phyloP scores from a whole-genome alignment of 805 yeast species.

The Wickerhamiella hasegawae region DNA sequence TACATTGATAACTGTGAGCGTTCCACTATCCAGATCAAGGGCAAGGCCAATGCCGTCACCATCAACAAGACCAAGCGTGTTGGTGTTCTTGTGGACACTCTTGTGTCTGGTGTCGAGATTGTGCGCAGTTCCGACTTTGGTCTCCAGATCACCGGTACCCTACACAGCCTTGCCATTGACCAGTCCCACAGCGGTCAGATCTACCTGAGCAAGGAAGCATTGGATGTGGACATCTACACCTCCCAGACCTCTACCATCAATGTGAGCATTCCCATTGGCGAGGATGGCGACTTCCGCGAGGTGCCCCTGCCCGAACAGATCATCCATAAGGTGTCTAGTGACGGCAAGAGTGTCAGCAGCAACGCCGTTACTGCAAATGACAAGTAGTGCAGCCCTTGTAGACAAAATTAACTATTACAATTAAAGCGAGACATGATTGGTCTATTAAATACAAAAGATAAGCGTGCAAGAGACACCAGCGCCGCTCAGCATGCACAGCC shows the following conservation, averaged over 20 bases:
- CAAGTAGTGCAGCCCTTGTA: no score
- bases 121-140: slow-evolving; percentile 73
- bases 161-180: slow-evolving; percentile 76
- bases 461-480: no score
- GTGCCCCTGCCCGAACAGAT: slow-evolving; percentile 85
- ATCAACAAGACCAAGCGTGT: slow-evolving; percentile 54
- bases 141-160: slow-evolving; percentile 63
- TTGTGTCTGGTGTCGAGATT: slow-evolving; percentile 76
- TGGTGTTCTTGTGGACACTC: slow-evolving; percentile 68
- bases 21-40: slow-evolving; percentile 65
- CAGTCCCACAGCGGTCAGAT: slow-evolving; percentile 76
- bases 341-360: no score
- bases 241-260: slow-evolving; percentile 76
- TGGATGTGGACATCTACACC: slow-evolving; percentile 64
- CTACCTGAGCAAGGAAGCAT: slow-evolving; percentile 57
- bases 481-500: slow-evolving; percentile 33
- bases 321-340: slow-evolving; percentile 47
- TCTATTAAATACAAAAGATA: no score
- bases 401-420: no score
- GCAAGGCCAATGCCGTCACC: slow-evolving; percentile 82
- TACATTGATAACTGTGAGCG: slow-evolving; percentile 71
- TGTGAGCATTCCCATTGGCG: slow-evolving; percentile 60
- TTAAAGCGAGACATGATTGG: no score
- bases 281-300: slow-evolving; percentile 59
- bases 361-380: no score